Base-by-base conservation (phyloP, 495 filamentous ascomycete genomes). In the Daldinia decipiens region DNA sequence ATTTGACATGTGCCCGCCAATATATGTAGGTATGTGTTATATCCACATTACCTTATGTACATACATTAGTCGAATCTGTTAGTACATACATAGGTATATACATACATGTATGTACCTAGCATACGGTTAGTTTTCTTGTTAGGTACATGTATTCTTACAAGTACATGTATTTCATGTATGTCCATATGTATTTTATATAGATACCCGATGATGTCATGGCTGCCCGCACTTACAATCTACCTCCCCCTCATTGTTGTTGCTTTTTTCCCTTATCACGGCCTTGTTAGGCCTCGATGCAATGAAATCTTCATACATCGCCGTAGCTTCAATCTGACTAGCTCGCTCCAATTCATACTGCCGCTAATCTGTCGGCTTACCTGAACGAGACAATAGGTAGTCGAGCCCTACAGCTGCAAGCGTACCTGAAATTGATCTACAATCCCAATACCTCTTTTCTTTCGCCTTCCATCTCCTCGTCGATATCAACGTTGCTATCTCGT, bases 291-390 rank as follows among this genome's bases (percentile, higher is more conserved):
- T 43, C 52, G 65, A 68, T 55, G 38, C 59, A 67, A 66, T 59
- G 54, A 60, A 27, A 9, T 62, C 53, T 55, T 39, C 61, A 56
- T 68, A 65, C 65, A 60, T 59, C 26, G 27, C 40, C 39, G 52
- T 62, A 63, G 52, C 66, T 69, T 8, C 15, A 67, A 72, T 43
- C 52, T 31, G 38, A 45, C 63, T 72, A 64, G 64, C 64, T 72
- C 50, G 32, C 56, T 62, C 40, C 65, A 65, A 47, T n/a, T 60
- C 32, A 15, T 43, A 32, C 53, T 62, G 56, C 52, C 62, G 52
- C 52, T 59, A 67, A 59, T 29, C 51, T 45, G 21, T 69, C 65
- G 65, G 70, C 70, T 73, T 73, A 65, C 70, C 65, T 68, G 60
- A 68, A 72, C 43, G 9, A 72, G 70, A 72, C 58, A 72, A 60